These are phyloP conservation scores for Neurospora intermedia DNA, from an alignment of 495 filamentous ascomycete species.

Conservation along the genomic window DNA sequence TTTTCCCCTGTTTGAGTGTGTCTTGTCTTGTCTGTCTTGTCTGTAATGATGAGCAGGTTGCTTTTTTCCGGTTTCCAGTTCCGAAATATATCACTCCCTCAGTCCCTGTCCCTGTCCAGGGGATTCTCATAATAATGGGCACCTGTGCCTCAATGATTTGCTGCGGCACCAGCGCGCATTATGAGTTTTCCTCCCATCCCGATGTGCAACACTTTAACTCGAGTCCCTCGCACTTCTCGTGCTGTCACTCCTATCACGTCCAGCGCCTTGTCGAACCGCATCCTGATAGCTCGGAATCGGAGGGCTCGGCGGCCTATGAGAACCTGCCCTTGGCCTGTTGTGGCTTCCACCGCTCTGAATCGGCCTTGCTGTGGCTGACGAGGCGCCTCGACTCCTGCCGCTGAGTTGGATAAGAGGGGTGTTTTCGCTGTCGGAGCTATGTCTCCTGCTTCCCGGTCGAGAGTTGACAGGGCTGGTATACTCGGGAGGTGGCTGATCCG, in stretches of 20 bases:
- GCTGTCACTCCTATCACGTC: slow-evolving; percentile 37
- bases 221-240: slow-evolving; percentile 11
- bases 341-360: slow-evolving; percentile 9
- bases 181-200: neutral
- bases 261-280: slow-evolving; percentile 43
- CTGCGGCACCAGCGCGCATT: neutral
- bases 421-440: slow-evolving; percentile 36
- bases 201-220: slow-evolving; percentile 3
- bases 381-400: slow-evolving; percentile 29
- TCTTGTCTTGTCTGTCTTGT: neutral
- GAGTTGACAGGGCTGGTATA: slow-evolving; percentile 60
- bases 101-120: neutral
- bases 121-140: neutral
- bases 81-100: neutral
- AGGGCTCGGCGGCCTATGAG: slow-evolving; percentile 26
- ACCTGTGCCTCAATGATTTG: neutral
- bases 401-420: slow-evolving; percentile 27
- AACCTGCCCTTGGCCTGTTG: neutral
- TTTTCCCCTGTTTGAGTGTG: neutral
- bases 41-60: neutral
- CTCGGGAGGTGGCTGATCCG: slow-evolving; percentile 50
- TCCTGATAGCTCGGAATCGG: slow-evolving; percentile 60
- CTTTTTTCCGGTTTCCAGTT: neutral
- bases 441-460: slow-evolving; percentile 33
- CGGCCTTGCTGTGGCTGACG: slow-evolving; percentile 31